Evolutionary conservation across 1,139 yeast genomes (phyloP).

Genomic region (Blastobotrys buckinghamii): DNA sequence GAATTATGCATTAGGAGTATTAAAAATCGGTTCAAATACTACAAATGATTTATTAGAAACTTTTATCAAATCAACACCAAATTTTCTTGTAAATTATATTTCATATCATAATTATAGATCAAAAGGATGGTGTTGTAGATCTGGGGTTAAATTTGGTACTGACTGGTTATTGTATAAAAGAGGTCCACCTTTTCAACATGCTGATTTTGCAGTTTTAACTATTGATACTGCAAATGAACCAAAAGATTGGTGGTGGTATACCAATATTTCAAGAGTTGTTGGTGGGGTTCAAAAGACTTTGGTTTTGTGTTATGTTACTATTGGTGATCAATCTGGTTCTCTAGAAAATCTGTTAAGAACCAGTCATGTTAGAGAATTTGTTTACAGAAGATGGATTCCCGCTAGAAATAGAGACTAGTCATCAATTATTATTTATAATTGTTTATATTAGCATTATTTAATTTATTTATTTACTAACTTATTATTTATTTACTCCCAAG

Average conservation of each 20-base stretch:
- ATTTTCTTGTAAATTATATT: conserved; percentile 45
- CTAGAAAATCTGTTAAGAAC: conserved; percentile 6
- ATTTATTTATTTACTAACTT: conserved; percentile 1
- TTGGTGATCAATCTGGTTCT: conserved; percentile 17
- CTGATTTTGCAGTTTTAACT: conserved; percentile 67
- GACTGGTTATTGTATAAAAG: conserved; percentile 74
- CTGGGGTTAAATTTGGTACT: conserved; percentile 88
- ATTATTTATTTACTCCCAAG: too few relatives aligned
- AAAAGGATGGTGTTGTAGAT: conserved; percentile 89
- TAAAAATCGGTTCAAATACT: conserved; percentile 27
- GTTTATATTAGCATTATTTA: neutral
- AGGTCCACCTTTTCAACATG: conserved; percentile 96
- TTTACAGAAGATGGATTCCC: conserved; percentile 79
- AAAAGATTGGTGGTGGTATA: conserved; percentile 53
- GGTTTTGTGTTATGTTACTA: conserved; percentile 59
- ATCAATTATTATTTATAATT: conserved; percentile 6
- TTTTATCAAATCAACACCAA: conserved; percentile 13
- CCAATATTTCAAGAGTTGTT: conserved; percentile 70
- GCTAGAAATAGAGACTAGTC: conserved; percentile 66
- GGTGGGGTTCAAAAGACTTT: conserved; percentile 82
- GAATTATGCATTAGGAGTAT: conserved; percentile 44
- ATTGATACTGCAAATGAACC: conserved; percentile 33
- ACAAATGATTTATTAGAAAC: conserved; percentile 15
- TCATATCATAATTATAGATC: conserved; percentile 85
- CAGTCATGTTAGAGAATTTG: conserved; percentile 48